phyloP scores from a whole-genome alignment of 495 filamentous ascomycete species.

The Penicillium samsonianum region DNA sequence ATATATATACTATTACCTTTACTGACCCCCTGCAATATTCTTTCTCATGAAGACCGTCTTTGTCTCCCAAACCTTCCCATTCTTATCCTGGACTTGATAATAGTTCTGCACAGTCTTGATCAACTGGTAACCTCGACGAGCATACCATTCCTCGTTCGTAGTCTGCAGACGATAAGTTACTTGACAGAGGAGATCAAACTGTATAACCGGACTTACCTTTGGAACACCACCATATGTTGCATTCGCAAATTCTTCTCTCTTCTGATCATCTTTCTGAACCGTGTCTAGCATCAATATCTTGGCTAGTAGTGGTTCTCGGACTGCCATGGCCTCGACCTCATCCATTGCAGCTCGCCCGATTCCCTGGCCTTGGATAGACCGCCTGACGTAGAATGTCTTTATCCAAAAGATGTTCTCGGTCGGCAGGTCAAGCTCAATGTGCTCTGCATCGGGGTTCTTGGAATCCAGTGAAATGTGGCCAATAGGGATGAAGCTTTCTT shows the following conservation, averaged over 20 bases:
- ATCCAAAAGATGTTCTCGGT: slow-evolving; percentile 28
- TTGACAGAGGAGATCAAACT: background rate
- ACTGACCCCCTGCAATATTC: slow-evolving; percentile 6
- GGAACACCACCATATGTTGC: slow-evolving; percentile 17
- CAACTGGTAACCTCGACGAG: slow-evolving; percentile 20
- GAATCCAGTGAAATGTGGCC: slow-evolving; percentile 37
- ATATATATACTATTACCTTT: background rate
- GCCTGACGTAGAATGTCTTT: slow-evolving; percentile 30
- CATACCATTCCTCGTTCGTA: slow-evolving; percentile 25
- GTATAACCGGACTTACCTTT: slow-evolving; percentile 19
- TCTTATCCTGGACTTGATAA: slow-evolving; percentile 16
- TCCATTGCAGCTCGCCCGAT: slow-evolving; percentile 35
- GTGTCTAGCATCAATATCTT: slow-evolving; percentile 27
- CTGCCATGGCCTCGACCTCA: slow-evolving; percentile 29
- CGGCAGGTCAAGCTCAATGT: slow-evolving; percentile 22
- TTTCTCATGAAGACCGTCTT: slow-evolving; percentile 31
- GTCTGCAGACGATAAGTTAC: slow-evolving; percentile 11
- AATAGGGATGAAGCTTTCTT: slow-evolving; percentile 23
- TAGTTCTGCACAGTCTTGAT: slow-evolving; percentile 21
- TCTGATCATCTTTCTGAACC: slow-evolving; percentile 19
- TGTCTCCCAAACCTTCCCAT: slow-evolving; percentile 23
- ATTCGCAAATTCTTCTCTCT: slow-evolving; percentile 24
- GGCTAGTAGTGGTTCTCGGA: slow-evolving; percentile 25
- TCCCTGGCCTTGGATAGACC: slow-evolving; percentile 24
- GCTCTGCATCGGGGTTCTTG: slow-evolving; percentile 17